Base-by-base conservation (phyloP, 805 yeast genomes). In the Candida odintsovae region DNA sequence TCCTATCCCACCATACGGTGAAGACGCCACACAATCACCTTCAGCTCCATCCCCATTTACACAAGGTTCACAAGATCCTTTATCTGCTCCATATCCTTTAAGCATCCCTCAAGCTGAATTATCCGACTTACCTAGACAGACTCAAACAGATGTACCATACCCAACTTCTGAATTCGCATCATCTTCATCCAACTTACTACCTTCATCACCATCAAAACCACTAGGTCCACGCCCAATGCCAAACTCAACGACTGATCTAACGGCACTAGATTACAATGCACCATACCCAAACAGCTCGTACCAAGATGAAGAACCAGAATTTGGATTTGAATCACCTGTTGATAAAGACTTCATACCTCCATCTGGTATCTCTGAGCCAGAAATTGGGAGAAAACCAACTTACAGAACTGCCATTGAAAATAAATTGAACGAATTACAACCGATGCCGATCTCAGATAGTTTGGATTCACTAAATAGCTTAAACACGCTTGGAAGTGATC, bases 161-260 rank as follows among this genome's bases (percentile, higher is more conserved):
- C 58, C 60, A 33, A 38, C 40, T 5, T 31, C 26, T 13, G 47
- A 41, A 16, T 26, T 39, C 6, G 31, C 40, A 11, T 31, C 18
- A 8, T 29, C 53, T 1, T 41, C 47, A 9, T 18, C 40, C 20
- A 16, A 22, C 13, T 19, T 33, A 25, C 12, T 28, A 4, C 20
- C 31, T 26, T 29, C 46, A 22, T 35, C 50, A 12, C 43, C 43
- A 6, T 41, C 52, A 3, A 56, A 47, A 28, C 54, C 58, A 6
- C 45, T 50, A 9, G 63, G 63, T 0, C 62, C 64, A 11, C 57
- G 64, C 39, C 64, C 64, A 18, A 57, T 56, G 58, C 62, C 64
- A 6, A 43, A 45, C n/a, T 41, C 44, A 21, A n/a, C 41, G 11
- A n/a, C 41, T 5, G 42, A 35, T 26, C n/a, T 44, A 12, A 7